A percentile compares a stretch with the other conserved stretches of the same genome.
These are phyloP conservation scores for Xylaria sp. DNA, from an alignment of 2,329 filamentous ascomycete genomes.

Conservation along the genomic window DNA sequence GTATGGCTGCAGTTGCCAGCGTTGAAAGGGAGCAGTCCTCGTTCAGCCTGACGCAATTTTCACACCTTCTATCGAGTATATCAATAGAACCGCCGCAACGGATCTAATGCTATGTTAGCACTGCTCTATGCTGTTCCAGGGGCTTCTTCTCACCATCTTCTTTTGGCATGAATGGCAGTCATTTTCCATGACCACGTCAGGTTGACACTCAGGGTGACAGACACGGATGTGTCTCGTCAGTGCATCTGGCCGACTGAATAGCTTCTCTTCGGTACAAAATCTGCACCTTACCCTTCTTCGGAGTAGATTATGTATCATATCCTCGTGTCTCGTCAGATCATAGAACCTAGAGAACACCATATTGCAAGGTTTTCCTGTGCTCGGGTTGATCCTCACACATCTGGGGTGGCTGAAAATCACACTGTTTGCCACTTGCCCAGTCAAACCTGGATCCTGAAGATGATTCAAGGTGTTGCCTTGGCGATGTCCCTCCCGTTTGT, in stretches of 20 bases:
- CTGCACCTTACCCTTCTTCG: conserved; percentile 96
- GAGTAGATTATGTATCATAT: conserved; percentile 94
- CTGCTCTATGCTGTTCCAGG: neutral
- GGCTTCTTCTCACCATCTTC: neutral
- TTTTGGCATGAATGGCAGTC: neutral
- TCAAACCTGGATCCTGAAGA: conserved; percentile 45
- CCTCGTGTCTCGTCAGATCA: conserved; percentile 94
- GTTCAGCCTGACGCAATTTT: no score
- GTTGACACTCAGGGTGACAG: conserved; percentile 93
- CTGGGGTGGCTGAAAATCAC: conserved; percentile 86
- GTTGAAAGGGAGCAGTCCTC: no score
- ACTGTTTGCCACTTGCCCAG: conserved; percentile 61
- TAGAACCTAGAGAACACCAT: conserved; percentile 95
- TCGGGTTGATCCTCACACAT: conserved; percentile 93
- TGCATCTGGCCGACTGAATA: conserved; percentile 94
- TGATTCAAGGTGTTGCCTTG: conserved; percentile 69
- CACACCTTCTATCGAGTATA: no score
- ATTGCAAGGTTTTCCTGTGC: conserved; percentile 93
- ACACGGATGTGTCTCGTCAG: conserved; percentile 94
- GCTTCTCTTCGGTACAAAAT: conserved; percentile 95
- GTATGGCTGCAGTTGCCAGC: no score
- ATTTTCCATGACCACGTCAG: no score
- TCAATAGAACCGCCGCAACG: neutral
- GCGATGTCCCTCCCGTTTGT: conserved; percentile 93
- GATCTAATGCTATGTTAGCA: neutral